Conservation (phyloP, 345 rosid genomes). For the Brassica napus region DNA sequence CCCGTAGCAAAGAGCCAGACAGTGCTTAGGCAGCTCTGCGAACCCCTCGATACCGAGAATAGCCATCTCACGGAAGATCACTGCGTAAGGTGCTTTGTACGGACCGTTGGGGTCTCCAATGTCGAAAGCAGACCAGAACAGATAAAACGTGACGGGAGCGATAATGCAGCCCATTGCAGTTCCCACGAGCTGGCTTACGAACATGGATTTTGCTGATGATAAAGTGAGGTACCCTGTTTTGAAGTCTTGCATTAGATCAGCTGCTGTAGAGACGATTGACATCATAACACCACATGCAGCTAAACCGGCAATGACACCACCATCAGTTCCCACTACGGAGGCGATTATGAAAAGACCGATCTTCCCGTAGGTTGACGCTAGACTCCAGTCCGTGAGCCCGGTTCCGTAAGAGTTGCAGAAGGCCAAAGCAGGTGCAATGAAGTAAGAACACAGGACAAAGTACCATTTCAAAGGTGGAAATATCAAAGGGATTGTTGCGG, state of each 20-base stretch:
- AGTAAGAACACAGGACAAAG: background rate
- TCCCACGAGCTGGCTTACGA: background rate
- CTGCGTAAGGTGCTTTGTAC: background rate
- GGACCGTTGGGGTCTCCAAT: background rate
- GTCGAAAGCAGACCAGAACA: background rate
- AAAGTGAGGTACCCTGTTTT: constrained; percentile 1
- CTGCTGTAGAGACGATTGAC: background rate
- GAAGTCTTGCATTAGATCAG: background rate
- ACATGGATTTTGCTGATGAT: background rate
- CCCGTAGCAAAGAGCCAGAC: background rate
- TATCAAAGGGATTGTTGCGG: background rate
- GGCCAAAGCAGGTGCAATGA: background rate
- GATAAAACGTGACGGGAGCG: background rate
- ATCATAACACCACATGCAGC: background rate
- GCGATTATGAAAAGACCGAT: background rate
- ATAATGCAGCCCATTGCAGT: background rate
- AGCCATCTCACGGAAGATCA: background rate
- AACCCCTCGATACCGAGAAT: background rate
- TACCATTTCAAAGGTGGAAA: background rate
- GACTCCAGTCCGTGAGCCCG: background rate
- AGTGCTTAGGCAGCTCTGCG: background rate
- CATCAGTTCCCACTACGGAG: background rate
- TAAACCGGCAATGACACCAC: constrained; percentile 1
- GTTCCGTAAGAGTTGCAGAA: background rate
- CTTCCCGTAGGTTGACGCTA: background rate